Evolutionary conservation across 192 early-diverging fungal genomes (phyloP).

Genomic region (Linderina pennispora): DNA sequence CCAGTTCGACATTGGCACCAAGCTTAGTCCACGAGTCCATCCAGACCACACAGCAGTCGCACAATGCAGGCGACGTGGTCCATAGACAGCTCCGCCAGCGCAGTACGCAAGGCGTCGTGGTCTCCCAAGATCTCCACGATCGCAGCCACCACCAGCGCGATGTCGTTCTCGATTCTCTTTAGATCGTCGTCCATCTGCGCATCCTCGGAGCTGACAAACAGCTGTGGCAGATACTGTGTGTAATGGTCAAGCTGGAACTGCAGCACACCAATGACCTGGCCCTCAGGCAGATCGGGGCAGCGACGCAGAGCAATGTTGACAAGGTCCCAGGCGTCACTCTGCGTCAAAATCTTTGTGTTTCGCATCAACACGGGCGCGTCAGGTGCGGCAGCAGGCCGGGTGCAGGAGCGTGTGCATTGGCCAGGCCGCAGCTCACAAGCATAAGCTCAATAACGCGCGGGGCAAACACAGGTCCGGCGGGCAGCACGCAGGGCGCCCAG

Average conservation of each 20-base stretch:
- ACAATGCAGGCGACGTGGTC: constrained; percentile 32
- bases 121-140: constrained; percentile 19
- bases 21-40: constrained; percentile 24
- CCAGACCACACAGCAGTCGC: constrained; percentile 32
- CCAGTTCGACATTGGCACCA: constrained; percentile 37
- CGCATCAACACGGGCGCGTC: constrained; percentile 37
- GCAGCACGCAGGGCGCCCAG: constrained; percentile 42
- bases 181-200: neutral
- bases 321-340: constrained; percentile 36
- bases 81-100: constrained; percentile 27
- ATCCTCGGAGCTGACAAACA: constrained; percentile 14
- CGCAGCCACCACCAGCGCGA: constrained; percentile 24
- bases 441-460: constrained; percentile 45
- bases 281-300: constrained; percentile 43
- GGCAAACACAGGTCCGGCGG: constrained; percentile 40
- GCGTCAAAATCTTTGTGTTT: constrained; percentile 5
- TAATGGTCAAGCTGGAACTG: constrained; percentile 38
- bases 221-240: constrained; percentile 6
- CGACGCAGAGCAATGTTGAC: constrained; percentile 24
- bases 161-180: constrained; percentile 5
- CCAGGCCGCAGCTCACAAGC: constrained; percentile 39
- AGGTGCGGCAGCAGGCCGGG: constrained; percentile 40
- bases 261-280: constrained; percentile 27
- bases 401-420: constrained; percentile 40
- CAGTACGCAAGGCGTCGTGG: constrained; percentile 28